Percentiles rank a stretch among this genome's conserved stretches.
Conservation (phyloP, 1,284 basidiomycete species). For the Neolentinus lepideus region DNA sequence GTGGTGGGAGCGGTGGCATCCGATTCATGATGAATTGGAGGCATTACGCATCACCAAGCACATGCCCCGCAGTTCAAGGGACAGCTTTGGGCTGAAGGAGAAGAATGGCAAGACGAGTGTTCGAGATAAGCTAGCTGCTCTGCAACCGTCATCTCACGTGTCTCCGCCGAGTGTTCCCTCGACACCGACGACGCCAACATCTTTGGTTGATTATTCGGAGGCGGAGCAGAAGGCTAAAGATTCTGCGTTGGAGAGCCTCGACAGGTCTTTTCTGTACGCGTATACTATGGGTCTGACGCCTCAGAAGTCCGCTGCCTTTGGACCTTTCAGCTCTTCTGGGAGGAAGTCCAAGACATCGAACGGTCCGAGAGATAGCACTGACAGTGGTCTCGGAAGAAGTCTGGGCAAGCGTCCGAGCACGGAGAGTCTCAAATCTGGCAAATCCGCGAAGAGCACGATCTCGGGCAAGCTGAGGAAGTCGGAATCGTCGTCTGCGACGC, state of each 20-base stretch:
- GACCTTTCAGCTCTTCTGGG: neutral
- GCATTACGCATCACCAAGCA: slow-evolving; percentile 31
- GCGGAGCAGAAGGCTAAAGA: neutral
- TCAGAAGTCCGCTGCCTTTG: neutral
- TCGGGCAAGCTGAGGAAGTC: neutral
- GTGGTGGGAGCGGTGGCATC: slow-evolving; percentile 59
- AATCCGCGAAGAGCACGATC: neutral
- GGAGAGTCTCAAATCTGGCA: slow-evolving; percentile 1
- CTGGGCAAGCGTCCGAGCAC: neutral
- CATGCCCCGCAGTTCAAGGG: neutral
- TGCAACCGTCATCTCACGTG: neutral
- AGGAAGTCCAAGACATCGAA: neutral
- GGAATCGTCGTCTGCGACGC: neutral
- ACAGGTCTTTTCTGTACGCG: neutral
- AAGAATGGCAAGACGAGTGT: neutral
- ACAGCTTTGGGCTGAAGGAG: neutral
- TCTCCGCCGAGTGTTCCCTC: neutral
- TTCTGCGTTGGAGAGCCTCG: neutral
- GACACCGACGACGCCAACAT: neutral
- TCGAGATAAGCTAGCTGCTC: neutral
- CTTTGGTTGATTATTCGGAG: neutral
- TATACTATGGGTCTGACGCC: neutral
- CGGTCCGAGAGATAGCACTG: neutral
- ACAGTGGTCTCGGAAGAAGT: neutral
- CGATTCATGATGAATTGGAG: slow-evolving; percentile 45